phyloP scores from a whole-genome alignment of 768 basidiomycete species.

The Jaapia argillacea region DNA sequence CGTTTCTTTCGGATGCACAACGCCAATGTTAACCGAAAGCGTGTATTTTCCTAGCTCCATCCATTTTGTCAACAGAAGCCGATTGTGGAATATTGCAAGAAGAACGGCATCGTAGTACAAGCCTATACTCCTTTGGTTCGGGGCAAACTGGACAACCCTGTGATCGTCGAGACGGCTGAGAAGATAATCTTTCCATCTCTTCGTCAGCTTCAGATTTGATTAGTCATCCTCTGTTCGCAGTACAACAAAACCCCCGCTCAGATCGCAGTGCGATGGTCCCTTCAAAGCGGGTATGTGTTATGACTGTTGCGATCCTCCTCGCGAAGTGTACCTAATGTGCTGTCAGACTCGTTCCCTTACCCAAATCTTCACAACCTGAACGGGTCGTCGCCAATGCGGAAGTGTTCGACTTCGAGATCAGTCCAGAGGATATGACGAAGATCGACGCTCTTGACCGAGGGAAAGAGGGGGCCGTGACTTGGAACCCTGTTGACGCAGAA shows the following conservation, averaged over 20 bases:
- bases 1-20: background rate
- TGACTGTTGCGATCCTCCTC: background rate
- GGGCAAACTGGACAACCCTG: slow-evolving; percentile 12
- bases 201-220: background rate
- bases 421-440: slow-evolving; percentile 47
- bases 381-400: slow-evolving; percentile 68
- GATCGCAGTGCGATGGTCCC: slow-evolving; percentile 81
- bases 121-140: slow-evolving; percentile 27
- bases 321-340: background rate
- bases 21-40: background rate
- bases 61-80: slow-evolving; percentile 75
- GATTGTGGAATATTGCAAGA: slow-evolving; percentile 58
- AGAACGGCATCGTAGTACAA: slow-evolving; percentile 26
- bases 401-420: slow-evolving; percentile 68
- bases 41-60: slow-evolving; percentile 41
- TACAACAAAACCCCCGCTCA: slow-evolving; percentile 60
- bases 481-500: slow-evolving; percentile 70
- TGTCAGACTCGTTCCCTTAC: slow-evolving; percentile 66
- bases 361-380: slow-evolving; percentile 63
- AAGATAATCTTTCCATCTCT: slow-evolving; percentile 9
- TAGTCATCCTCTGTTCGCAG: slow-evolving; percentile 28
- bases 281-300: slow-evolving; percentile 63
- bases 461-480: slow-evolving; percentile 61
- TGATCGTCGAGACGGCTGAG: slow-evolving; percentile 13
- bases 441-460: slow-evolving; percentile 69